A percentile compares a stretch with the other conserved stretches of the same genome.
phyloP scores from a whole-genome alignment of 768 basidiomycete species.

The Tylopilus cervinicoccineus region DNA sequence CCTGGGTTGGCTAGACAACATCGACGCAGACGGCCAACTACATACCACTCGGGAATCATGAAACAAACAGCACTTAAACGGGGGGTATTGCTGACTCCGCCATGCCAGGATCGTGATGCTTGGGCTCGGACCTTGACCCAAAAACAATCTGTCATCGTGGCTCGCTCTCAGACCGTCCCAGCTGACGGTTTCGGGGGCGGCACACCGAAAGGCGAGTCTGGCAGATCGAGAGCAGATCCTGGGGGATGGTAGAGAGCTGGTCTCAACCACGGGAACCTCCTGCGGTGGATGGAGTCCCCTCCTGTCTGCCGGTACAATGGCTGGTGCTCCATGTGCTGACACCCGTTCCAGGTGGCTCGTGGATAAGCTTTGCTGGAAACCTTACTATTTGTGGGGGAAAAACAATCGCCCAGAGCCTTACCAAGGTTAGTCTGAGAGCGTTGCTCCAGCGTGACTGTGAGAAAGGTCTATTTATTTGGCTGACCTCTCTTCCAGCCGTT shows the following conservation, averaged over 20 bases:
- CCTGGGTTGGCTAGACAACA: constrained; percentile 1
- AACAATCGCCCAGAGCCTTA: constrained; percentile 16
- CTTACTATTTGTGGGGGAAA: neutral
- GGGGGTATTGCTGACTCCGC: neutral
- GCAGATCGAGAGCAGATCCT: neutral
- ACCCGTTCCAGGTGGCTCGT: neutral
- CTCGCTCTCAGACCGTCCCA: neutral
- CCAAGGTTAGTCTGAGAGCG: constrained; percentile 11
- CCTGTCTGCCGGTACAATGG: neutral
- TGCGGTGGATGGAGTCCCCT: neutral
- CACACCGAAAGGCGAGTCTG: neutral
- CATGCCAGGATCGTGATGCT: constrained; percentile 1
- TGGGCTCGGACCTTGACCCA: neutral
- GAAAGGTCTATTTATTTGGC: constrained; percentile 20
- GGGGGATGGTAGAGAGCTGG: neutral
- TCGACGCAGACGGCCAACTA: neutral
- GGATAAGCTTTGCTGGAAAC: constrained; percentile 15
- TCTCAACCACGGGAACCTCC: neutral
- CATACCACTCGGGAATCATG: constrained; percentile 3
- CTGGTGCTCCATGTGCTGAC: too few species aligned
- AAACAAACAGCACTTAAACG: constrained; percentile 1
- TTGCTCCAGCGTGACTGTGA: constrained; percentile 12
- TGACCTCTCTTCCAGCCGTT: constrained; percentile 10
- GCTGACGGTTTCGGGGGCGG: neutral
- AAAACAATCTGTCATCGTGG: neutral